Base-by-base conservation (phyloP, 306 rosid genomes). In the Vigna nakashimae region DNA sequence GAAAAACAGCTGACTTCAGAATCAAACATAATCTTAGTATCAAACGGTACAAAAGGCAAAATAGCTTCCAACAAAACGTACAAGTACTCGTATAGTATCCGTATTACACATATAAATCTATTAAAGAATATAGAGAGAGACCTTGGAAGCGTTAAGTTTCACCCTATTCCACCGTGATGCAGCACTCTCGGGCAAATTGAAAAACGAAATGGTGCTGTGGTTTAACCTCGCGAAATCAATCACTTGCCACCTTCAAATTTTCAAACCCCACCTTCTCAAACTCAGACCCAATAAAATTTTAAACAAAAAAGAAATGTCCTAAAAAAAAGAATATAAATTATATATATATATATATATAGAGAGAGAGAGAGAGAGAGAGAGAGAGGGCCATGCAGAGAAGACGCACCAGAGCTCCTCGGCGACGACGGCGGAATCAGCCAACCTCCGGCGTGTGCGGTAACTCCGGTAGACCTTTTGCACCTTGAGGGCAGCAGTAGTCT, bases 361-460 rank as follows among this genome's bases (percentile, higher is more conserved):
- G 9, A n/a, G 12, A 52, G 6, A 32, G 36, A 18, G 17, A 30
- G 51, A 28, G 22, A 7, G 49, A 51, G 69, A 24, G 26, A 24
- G 26, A 24, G 3, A 2, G 28, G 28, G 3, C 79, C 79, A 73
- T 63, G 80, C 69, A 81, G 24, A 50, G 11, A 4, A 34, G 5
- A 57, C 87, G 65, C 15, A 91, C 98, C 98, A 94, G 2, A 90
- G 91, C 79, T 94, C 97, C 72, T 93, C 98, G 0, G 90, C 98
- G 26, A 94, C 94, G 69, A 94, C 91, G 73, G 98, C 98, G 72
- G 97, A 83, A 86, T 94, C 98, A 6, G 98, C 98, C 58, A 94
- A 80, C 81, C 91, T 87, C 17, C 98, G 96, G 34, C 98, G 93
- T 3, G 97, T 91, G 14, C 96, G 98, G 78, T 94, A 91, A 51